phyloP scores from a whole-genome alignment of 148 eudicot genomes.

The Limonium bicolor region DNA sequence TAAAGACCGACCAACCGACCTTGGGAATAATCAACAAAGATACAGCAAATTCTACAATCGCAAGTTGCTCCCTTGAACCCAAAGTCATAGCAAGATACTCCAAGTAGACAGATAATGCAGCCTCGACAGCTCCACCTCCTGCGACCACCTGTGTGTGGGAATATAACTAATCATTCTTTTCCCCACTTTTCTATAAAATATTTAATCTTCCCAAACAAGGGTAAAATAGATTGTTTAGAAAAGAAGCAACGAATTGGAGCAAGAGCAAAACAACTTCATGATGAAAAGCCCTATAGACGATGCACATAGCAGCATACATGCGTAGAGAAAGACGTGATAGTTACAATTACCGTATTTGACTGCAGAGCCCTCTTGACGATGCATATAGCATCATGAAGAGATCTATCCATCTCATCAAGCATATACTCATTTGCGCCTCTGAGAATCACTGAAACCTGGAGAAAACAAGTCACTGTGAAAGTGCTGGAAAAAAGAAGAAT shows the following conservation, averaged over 20 bases:
- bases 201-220: no score
- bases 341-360: slow-evolving; percentile 78
- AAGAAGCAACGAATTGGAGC: no score
- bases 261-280: no score
- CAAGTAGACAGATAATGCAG: slow-evolving; percentile 80
- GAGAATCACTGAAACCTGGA: slow-evolving; percentile 72
- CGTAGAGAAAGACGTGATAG: no score
- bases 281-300: no score
- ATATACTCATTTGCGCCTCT: slow-evolving; percentile 96
- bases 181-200: no score
- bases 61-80: slow-evolving; percentile 94
- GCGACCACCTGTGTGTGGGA: slow-evolving; percentile 75
- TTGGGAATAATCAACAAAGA: slow-evolving; percentile 80
- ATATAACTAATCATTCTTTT: no score
- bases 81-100: slow-evolving; percentile 90
- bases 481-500: background rate
- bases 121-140: slow-evolving; percentile 99
- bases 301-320: no score
- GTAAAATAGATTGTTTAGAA: no score
- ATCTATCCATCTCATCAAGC: slow-evolving; percentile 99
- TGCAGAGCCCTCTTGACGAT: slow-evolving; percentile 96
- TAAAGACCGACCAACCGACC: slow-evolving; percentile 17
- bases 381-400: slow-evolving; percentile 88
- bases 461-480: background rate
- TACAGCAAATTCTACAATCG: slow-evolving; percentile 96